A percentile compares a stretch with the other conserved stretches of the same genome.
Conservation (phyloP, 305 asterid genomes). For the Fraxinus sp. region DNA sequence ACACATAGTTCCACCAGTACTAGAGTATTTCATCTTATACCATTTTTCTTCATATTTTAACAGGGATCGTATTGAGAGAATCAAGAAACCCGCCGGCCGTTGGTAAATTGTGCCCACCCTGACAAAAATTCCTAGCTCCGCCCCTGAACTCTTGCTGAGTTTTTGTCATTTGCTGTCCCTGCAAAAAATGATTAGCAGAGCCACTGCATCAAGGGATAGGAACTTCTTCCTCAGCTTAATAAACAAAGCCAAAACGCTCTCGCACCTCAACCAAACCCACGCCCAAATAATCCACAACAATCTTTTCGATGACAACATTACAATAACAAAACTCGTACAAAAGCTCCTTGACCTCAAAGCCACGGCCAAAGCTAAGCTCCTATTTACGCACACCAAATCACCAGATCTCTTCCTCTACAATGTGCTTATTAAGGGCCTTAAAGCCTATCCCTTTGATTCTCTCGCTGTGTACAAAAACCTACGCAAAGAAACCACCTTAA, state of each 20-base stretch:
- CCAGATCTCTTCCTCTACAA: constrained; percentile 79
- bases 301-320: constrained; percentile 37
- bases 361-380: constrained; percentile 49
- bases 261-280: constrained; percentile 60
- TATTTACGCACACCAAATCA: constrained; percentile 37
- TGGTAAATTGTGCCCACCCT: too few relatives aligned
- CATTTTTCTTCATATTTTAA: too few relatives aligned
- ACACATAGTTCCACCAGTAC: too few relatives aligned
- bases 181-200: constrained; percentile 9
- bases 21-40: too few relatives aligned
- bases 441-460: constrained; percentile 45
- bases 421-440: constrained; percentile 65
- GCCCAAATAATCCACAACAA: constrained; percentile 56
- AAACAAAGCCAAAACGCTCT: constrained; percentile 39
- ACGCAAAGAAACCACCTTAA: constrained; percentile 35
- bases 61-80: too few relatives aligned
- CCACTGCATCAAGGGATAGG: constrained; percentile 42
- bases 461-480: constrained; percentile 43
- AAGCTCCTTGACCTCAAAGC: constrained; percentile 53
- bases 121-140: too few relatives aligned
- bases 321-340: constrained; percentile 65
- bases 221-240: constrained; percentile 46
- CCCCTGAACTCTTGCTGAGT: too few relatives aligned
- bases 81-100: too few relatives aligned
- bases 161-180: too few relatives aligned